phyloP scores from a whole-genome alignment of 306 rosid species.

The Spatholobus suberectus region DNA sequence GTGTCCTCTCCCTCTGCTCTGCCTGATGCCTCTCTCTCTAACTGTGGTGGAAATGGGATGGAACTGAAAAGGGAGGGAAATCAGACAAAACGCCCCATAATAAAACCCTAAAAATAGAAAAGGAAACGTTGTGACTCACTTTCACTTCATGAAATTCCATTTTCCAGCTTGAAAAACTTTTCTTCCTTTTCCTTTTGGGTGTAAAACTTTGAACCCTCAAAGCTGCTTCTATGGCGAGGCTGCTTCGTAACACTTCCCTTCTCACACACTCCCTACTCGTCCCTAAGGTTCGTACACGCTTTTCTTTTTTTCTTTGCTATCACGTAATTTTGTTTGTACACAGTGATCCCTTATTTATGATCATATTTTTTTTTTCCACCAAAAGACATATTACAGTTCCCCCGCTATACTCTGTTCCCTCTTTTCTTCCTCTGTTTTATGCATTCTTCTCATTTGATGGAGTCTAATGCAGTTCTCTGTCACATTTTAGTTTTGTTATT shows the following conservation, averaged over 20 bases:
- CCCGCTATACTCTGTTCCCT: background rate
- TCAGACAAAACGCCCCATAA: background rate
- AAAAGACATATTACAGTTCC: background rate
- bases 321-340: background rate
- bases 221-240: constrained; percentile 66
- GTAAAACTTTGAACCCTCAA: constrained; percentile 20
- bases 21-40: background rate
- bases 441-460: constrained; percentile 1
- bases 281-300: constrained; percentile 53
- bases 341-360: background rate
- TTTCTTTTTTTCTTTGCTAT: background rate
- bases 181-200: no score
- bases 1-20: background rate
- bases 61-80: constrained; percentile 66
- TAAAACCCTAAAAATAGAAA: constrained; percentile 51
- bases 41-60: background rate
- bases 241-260: constrained; percentile 62
- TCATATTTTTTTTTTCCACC: background rate
- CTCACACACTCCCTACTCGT: constrained; percentile 56
- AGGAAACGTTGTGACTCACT: background rate
- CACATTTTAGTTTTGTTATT: background rate
- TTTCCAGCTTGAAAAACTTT: constrained; percentile 11
- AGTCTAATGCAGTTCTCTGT: constrained; percentile 8
- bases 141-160: background rate
- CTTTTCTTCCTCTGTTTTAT: background rate